phyloP scores from a whole-genome alignment of 768 basidiomycete genomes.

The Tephrocybe rancida region DNA sequence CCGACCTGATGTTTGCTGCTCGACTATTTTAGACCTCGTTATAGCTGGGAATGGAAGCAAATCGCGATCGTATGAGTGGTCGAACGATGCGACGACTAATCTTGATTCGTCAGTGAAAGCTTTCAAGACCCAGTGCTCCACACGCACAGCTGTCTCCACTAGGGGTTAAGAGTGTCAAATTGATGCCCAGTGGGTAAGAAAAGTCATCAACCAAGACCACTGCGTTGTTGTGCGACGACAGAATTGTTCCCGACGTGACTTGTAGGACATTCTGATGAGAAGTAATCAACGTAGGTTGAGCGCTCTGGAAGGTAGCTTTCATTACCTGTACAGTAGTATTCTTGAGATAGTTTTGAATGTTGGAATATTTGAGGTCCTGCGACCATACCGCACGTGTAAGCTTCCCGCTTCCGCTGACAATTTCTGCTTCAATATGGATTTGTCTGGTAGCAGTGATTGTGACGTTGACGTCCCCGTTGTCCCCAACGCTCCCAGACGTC shows the following conservation, averaged over 20 bases:
- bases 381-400: conserved; percentile 54
- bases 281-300: not conserved
- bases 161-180: conserved; percentile 38
- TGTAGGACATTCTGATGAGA: conserved; percentile 40
- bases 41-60: conserved; percentile 63
- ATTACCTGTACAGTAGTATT: conserved; percentile 41
- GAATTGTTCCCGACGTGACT: conserved; percentile 34
- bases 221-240: conserved; percentile 41
- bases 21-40: conserved; percentile 59
- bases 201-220: conserved; percentile 40
- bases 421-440: conserved; percentile 61
- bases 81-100: conserved; percentile 55
- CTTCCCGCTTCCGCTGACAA: conserved; percentile 65
- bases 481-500: conserved; percentile 43
- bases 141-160: conserved; percentile 37
- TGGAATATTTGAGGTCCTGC: conserved; percentile 62
- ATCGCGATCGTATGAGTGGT: conserved; percentile 72
- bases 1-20: conserved; percentile 62
- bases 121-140: not conserved
- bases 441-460: conserved; percentile 60
- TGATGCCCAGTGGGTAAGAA: conserved; percentile 49
- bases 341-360: conserved; percentile 63
- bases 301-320: not conserved
- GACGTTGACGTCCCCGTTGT: conserved; percentile 54
- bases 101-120: not conserved